These are phyloP conservation scores for Citrullus amarus DNA, from an alignment of 306 rosid genomes.

Conservation along the genomic window DNA sequence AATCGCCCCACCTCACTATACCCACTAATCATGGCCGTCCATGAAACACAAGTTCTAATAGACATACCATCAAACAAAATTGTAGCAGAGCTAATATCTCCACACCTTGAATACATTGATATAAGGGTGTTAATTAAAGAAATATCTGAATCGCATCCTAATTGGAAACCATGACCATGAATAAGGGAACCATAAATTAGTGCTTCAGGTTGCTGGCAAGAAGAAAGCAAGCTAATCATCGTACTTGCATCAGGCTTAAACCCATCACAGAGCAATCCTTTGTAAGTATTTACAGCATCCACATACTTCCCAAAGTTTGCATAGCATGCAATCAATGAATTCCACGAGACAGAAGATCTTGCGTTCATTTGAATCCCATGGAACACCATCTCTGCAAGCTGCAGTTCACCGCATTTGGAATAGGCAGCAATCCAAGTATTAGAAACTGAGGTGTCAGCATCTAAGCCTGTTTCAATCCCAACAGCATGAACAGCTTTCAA, in stretches of 20 bases:
- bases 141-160: constrained; percentile 48
- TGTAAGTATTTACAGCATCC: constrained; percentile 31
- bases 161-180: constrained; percentile 46
- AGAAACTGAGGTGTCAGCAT: constrained; percentile 28
- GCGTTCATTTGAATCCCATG: constrained; percentile 22
- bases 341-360: constrained; percentile 63
- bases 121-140: constrained; percentile 43
- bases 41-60: constrained; percentile 47
- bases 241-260: constrained; percentile 44
- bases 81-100: constrained; percentile 39
- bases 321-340: constrained; percentile 52
- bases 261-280: constrained; percentile 28
- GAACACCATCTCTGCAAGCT: constrained; percentile 28
- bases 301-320: constrained; percentile 27
- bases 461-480: constrained; percentile 37
- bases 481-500: constrained; percentile 37
- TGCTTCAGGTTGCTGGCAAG: constrained; percentile 31
- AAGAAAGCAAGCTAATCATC: constrained; percentile 40
- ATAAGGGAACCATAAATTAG: constrained; percentile 37
- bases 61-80: constrained; percentile 38
- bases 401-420: constrained; percentile 44
- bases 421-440: constrained; percentile 62
- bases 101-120: constrained; percentile 58
- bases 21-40: constrained; percentile 62
- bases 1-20: constrained; percentile 44